Base-by-base conservation (phyloP, 768 basidiomycete genomes). In the Sporobolomyces roseus region DNA sequence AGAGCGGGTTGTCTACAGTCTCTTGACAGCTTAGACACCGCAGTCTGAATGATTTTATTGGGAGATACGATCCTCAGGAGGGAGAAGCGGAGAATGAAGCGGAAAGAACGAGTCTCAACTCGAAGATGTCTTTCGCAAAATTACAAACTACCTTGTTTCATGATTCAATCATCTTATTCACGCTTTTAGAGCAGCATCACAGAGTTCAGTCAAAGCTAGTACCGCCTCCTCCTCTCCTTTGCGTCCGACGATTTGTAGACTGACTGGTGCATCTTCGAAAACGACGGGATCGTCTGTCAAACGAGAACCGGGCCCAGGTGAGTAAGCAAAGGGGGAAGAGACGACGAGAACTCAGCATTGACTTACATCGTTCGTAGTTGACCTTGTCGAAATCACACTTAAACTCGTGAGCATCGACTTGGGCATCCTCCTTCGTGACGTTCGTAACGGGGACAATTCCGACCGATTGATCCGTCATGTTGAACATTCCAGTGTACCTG, bases 191-290 rank as follows among this genome's bases (percentile, higher is more conserved):
- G 85, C 86, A 0, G 76, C 76, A 52, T 85, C 85, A 16, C 88
- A 83, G 29, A 90, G 82, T 74, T 88, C 85, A 9, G 84, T 82
- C 83, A 90, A 85, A 0, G 80, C 83, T 59, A 90, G 83, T 3
- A 88, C 83, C 0, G 85, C 88, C 73, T 90, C 89, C 73, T 90
- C 89, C 74, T 90, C 89, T 65, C 85, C 79, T 8, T 86, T 87
- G 50, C 85, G 81, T 4, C 86, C 87, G 13, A 89, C 81, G 12
- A 90, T 75, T 76, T 90, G 89, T 35, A 90, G 76, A 9, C 81
- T 78, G 23, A 90, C 80, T 0, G 89, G 88, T 0, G 85, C 85
- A 63, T 84, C 82, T 63, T 77, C 77, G 76, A 83, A 88, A 0
- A 76, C 80, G 25, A 80, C 78, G 0, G 87, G 86, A 27, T 85